phyloP scores from a whole-genome alignment of 306 rosid genomes.

The Lathyrus sativus region DNA sequence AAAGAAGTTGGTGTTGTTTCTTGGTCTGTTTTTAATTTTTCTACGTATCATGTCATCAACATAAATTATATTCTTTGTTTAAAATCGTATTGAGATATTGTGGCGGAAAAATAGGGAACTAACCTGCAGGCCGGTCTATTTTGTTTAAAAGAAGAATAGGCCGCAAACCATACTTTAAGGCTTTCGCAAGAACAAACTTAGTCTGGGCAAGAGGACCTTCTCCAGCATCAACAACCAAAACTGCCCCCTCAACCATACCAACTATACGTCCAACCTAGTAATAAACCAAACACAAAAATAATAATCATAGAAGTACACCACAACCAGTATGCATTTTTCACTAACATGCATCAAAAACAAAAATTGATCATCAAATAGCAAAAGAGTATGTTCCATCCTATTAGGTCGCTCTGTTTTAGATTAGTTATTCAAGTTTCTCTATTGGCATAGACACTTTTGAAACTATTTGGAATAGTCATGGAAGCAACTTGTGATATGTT shows the following conservation, averaged over 20 bases:
- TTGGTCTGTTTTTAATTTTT: not conserved
- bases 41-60: not conserved
- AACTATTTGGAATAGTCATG: no score
- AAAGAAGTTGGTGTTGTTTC: not conserved
- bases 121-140: conserved; percentile 97
- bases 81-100: not conserved
- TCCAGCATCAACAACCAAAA: conserved; percentile 97
- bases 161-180: conserved; percentile 85
- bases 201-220: conserved; percentile 98
- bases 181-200: conserved; percentile 94
- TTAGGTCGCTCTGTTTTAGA: not conserved
- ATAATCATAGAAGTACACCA: conserved; percentile 10
- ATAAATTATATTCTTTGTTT: conserved; percentile 10
- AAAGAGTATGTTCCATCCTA: not conserved
- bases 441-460: no score
- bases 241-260: conserved; percentile 96
- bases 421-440: not conserved
- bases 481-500: no score
- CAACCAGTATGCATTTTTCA: conserved; percentile 24
- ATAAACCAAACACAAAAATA: conserved; percentile 32
- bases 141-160: conserved; percentile 95
- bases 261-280: conserved; percentile 90
- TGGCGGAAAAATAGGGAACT: conserved; percentile 21
- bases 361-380: not conserved
- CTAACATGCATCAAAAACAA: not conserved